A percentile compares a stretch with the other conserved stretches of the same genome.
Evolutionary conservation across 176 grass and related monocot species (phyloP).

Genomic region (Bolboschoenus planiculmis): DNA sequence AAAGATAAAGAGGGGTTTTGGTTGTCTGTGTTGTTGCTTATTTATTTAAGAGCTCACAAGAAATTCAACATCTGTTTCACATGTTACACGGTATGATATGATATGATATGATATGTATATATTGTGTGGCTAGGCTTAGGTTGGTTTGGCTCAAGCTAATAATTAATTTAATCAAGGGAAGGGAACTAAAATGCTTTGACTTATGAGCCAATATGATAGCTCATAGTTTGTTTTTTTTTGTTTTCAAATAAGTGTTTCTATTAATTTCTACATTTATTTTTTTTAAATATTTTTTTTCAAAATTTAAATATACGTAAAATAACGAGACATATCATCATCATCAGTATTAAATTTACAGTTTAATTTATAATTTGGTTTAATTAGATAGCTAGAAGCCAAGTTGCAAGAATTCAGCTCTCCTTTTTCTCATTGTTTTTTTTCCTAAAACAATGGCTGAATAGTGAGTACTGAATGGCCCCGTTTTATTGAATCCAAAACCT

Average conservation of each 20-base stretch:
- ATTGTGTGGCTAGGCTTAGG: background rate
- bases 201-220: too few relatives aligned
- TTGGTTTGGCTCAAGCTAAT: background rate
- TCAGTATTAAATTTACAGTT: too few relatives aligned
- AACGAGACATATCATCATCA: too few relatives aligned
- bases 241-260: too few relatives aligned
- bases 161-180: background rate
- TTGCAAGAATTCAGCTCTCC: background rate
- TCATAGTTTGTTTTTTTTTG: too few relatives aligned
- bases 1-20: background rate
- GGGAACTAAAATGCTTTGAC: background rate
- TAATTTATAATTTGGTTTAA: too few relatives aligned
- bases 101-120: background rate
- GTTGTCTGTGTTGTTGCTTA: background rate
- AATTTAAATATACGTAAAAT: too few relatives aligned
- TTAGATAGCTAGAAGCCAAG: background rate
- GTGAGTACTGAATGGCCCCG: too few relatives aligned
- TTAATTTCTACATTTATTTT: too few relatives aligned
- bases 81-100: slow-evolving; percentile 6
- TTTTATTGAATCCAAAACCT: background rate
- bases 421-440: background rate
- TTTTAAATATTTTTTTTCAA: too few relatives aligned
- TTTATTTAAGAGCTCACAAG: background rate
- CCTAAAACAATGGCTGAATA: background rate
- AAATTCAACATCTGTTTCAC: slow-evolving; percentile 26